Base-by-base conservation (phyloP, 805 yeast species). In the Clavispora carvajalis region DNA sequence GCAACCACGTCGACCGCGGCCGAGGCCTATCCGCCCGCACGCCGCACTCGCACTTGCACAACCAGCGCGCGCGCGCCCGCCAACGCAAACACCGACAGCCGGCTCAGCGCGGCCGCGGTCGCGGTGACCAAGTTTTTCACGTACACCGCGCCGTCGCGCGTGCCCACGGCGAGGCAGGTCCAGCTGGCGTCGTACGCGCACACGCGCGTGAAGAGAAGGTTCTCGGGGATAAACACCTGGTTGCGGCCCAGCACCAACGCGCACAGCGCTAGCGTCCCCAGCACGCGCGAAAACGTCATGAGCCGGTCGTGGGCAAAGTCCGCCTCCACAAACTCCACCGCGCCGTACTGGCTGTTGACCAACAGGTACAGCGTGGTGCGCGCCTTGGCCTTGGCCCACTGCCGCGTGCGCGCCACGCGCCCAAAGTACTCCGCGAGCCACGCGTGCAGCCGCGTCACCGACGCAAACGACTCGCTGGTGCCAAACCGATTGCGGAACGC, bases 361-460 rank as follows among this genome's bases (percentile, higher is more conserved):
- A 67, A 44, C 40, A 55, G 50, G 40, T 63, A 65, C 43, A 51
- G 56, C 15, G 51, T 51, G 24, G 60, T 60, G 5, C 46, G 41
- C 1, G 61, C 58, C 13, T 49, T 54, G 5, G 62, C 63, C 44
- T 65, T 69, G 35, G 58, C 55, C 78, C 79, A 68, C 37, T 53
- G 64, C 41, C 61, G 65, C 24, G 52, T 40, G 5, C 56, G 43
- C 7, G 59, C 48, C 33, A 65, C 57, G 19, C 82, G 54, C 8
- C 58, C 54, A 29, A 72, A 61, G 49, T 74, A 65, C 51, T 77
- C 82, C 36, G 55, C 52, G 39, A 69, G 58, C 77, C 79, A 77
- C n/a, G 46, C 45, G n/a, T 40, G 46, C 3, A 74, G 63, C n/a
- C 71, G 57, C 2, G 75, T 59, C 10, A 72, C 55, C 5, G 75